A percentile compares a stretch with the other conserved stretches of the same genome.
phyloP scores from a whole-genome alignment of 495 filamentous ascomycete species.

The Aspergillus asperescens region DNA sequence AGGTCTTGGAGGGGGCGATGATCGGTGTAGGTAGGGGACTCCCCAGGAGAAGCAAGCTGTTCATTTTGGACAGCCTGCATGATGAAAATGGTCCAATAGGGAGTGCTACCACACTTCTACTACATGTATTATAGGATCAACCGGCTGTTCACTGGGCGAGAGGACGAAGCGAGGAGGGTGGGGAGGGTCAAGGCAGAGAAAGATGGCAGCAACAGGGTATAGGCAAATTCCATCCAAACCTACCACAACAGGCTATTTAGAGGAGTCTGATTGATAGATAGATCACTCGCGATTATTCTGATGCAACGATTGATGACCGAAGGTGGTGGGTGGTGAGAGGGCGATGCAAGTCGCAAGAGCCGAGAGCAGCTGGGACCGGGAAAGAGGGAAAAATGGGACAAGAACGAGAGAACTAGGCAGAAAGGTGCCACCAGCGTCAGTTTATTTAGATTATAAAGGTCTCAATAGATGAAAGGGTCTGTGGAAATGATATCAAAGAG shows the following conservation, averaged over 20 bases:
- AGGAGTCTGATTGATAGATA: conserved; percentile 29
- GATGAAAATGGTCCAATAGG: conserved; percentile 24
- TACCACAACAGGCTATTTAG: conserved; percentile 36
- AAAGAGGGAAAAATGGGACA: conserved; percentile 27
- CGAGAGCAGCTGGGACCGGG: too few relatives aligned
- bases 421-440: conserved; percentile 24
- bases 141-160: conserved; percentile 32
- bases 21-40: conserved; percentile 29
- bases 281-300: conserved; percentile 35
- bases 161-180: conserved; percentile 20
- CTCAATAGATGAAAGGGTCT: conserved; percentile 22
- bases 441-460: conserved; percentile 19
- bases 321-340: conserved; percentile 34
- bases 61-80: conserved; percentile 42
- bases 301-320: conserved; percentile 26
- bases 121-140: conserved; percentile 40
- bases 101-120: conserved; percentile 29
- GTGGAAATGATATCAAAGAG: conserved; percentile 7
- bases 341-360: conserved; percentile 40
- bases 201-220: conserved; percentile 25
- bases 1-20: conserved; percentile 33
- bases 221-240: conserved; percentile 38
- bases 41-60: conserved; percentile 37
- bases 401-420: conserved; percentile 25
- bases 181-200: conserved; percentile 25